phyloP scores from a whole-genome alignment of 1,284 basidiomycete species.

The Amylostereum areolatum region DNA sequence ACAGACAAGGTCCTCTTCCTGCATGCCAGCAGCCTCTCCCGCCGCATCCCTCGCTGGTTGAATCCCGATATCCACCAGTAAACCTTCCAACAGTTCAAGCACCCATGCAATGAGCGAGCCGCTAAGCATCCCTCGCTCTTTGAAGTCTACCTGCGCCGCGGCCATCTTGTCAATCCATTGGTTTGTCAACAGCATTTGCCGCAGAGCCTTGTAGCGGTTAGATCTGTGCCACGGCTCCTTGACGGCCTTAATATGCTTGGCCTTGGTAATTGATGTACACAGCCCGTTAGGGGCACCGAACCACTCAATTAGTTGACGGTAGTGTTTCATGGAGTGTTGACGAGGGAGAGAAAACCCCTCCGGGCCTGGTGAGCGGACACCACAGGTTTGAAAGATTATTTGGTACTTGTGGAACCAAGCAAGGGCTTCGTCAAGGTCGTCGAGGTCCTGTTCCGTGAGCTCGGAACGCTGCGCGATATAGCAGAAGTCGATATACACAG shows the following conservation, averaged over 20 bases:
- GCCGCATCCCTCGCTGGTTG: too few relatives aligned
- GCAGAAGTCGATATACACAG: constrained; percentile 16
- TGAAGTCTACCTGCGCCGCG: neutral
- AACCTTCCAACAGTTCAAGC: too few relatives aligned
- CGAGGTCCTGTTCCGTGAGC: neutral
- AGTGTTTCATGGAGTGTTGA: constrained; percentile 17
- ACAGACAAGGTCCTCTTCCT: too few relatives aligned
- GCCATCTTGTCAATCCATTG: constrained; percentile 7
- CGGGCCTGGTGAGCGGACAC: too few relatives aligned
- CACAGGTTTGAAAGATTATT: constrained; percentile 9
- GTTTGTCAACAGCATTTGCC: constrained; percentile 18
- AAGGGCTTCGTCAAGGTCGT: constrained; percentile 8
- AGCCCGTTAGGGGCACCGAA: constrained; percentile 20
- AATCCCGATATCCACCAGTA: too few relatives aligned
- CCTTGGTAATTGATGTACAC: constrained; percentile 20
- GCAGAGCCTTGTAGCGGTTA: constrained; percentile 13
- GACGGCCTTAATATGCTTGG: constrained; percentile 19
- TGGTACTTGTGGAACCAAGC: constrained; percentile 7
- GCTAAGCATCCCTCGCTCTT: too few relatives aligned
- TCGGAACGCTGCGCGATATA: constrained; percentile 11
- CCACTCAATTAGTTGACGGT: constrained; percentile 4
- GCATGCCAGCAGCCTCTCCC: too few relatives aligned
- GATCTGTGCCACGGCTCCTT: constrained; percentile 20
- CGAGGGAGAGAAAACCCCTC: constrained; percentile 14
- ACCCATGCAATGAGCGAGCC: too few relatives aligned